phyloP scores from a whole-genome alignment of 768 basidiomycete species.

The Pulveroboletus frians region DNA sequence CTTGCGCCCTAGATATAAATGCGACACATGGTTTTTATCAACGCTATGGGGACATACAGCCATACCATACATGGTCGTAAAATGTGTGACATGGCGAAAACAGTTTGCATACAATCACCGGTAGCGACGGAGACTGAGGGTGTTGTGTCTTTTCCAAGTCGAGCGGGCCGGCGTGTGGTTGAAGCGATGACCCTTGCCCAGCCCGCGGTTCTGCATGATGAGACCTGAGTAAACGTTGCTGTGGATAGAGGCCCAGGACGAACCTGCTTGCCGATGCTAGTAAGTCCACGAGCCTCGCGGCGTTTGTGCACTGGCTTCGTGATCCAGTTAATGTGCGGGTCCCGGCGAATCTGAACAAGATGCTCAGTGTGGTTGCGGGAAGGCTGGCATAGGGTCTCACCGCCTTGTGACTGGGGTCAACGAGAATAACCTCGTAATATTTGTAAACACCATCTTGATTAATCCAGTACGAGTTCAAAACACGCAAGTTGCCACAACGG shows the following conservation, averaged over 20 bases:
- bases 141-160: constrained; percentile 99
- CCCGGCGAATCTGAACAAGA: constrained; percentile 72
- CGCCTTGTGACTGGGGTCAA: constrained; percentile 92
- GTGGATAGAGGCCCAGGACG: constrained; percentile 13
- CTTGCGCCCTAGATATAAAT: background rate
- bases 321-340: constrained; percentile 99
- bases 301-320: constrained; percentile 97
- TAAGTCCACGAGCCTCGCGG: constrained; percentile 96
- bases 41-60: constrained; percentile 14
- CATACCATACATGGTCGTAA: constrained; percentile 28
- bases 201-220: constrained; percentile 75
- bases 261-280: constrained; percentile 93
- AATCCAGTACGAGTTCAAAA: constrained; percentile 98
- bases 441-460: constrained; percentile 99
- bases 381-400: constrained; percentile 42
- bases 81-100: constrained; percentile 10
- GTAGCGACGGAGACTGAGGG: constrained; percentile 86
- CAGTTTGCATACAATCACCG: constrained; percentile 43
- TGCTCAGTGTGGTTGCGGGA: constrained; percentile 8
- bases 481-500: constrained; percentile 93
- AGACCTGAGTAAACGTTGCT: background rate
- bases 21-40: constrained; percentile 13
- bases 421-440: constrained; percentile 98
- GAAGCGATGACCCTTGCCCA: constrained; percentile 93
- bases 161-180: constrained; percentile 89